Evolutionary conservation across 1,284 basidiomycete species (phyloP).

Genomic region (Phellinidium pouzarii): DNA sequence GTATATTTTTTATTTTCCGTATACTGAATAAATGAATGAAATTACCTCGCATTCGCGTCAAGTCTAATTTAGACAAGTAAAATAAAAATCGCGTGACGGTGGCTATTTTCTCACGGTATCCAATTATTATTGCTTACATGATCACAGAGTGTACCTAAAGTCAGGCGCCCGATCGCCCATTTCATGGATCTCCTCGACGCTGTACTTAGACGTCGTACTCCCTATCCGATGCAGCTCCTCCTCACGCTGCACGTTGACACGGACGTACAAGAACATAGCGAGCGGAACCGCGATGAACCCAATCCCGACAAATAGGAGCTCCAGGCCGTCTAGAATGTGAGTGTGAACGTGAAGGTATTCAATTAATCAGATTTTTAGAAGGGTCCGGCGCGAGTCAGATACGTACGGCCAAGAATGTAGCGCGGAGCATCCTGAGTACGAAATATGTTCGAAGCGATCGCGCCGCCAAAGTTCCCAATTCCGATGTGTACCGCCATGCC

Average conservation of each 20-base stretch:
- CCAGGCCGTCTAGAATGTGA: slow-evolving; percentile 44
- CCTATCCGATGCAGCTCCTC: slow-evolving; percentile 20
- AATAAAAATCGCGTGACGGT: too few relatives aligned
- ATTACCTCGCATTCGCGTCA: too few relatives aligned
- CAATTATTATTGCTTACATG: not conserved
- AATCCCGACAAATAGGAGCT: slow-evolving; percentile 61
- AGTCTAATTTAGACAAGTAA: too few relatives aligned
- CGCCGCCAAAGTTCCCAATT: slow-evolving; percentile 50
- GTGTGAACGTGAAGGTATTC: not conserved
- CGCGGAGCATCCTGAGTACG: slow-evolving; percentile 50
- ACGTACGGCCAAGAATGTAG: slow-evolving; percentile 55
- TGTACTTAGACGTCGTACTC: slow-evolving; percentile 32
- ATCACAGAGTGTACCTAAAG: slow-evolving; percentile 48
- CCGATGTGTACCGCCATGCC: slow-evolving; percentile 61
- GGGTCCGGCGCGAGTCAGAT: too few relatives aligned
- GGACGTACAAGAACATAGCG: slow-evolving; percentile 42
- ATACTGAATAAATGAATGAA: too few relatives aligned
- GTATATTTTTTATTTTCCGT: too few relatives aligned
- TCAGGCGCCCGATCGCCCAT: slow-evolving; percentile 60
- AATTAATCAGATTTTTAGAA: not conserved
- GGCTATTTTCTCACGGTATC: not conserved
- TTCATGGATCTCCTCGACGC: slow-evolving; percentile 36
- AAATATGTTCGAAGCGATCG: slow-evolving; percentile 57
- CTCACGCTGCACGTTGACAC: slow-evolving; percentile 44
- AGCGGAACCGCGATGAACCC: slow-evolving; percentile 49